Evolutionary conservation across 441 rosid species (phyloP).

Genomic region (Manihot esculenta): DNA sequence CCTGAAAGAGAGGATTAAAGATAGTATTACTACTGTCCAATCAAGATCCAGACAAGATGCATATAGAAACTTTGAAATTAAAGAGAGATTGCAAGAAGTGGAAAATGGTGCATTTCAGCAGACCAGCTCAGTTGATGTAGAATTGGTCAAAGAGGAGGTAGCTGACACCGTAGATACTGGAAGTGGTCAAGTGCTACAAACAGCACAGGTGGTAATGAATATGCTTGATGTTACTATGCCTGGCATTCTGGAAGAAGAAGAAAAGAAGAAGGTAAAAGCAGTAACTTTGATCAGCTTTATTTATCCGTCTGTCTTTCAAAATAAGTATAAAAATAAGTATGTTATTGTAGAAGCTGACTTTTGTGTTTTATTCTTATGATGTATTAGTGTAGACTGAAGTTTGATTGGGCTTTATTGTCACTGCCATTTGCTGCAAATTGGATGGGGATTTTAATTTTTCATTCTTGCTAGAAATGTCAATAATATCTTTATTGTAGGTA

Average conservation of each 20-base stretch:
- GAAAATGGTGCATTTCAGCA: constrained; percentile 34
- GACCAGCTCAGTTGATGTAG: constrained; percentile 38
- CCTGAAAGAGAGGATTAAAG: constrained; percentile 33
- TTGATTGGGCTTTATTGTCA: neutral
- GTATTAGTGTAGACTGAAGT: neutral
- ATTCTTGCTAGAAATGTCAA: neutral
- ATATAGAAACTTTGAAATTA: constrained; percentile 33
- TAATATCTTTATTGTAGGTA: constrained; percentile 1
- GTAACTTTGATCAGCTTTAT: neutral
- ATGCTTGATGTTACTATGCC: constrained; percentile 90
- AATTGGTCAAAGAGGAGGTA: constrained; percentile 44
- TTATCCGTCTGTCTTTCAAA: neutral
- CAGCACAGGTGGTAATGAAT: constrained; percentile 76
- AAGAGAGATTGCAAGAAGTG: constrained; percentile 29
- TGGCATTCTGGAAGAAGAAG: constrained; percentile 60
- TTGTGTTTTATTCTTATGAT: neutral
- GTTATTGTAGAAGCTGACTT: neutral
- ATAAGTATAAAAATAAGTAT: constrained; percentile 1
- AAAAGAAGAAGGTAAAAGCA: constrained; percentile 79
- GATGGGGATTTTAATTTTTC: neutral
- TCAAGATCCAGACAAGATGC: constrained; percentile 33
- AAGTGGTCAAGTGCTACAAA: constrained; percentile 64
- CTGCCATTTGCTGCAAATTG: neutral
- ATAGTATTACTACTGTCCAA: constrained; percentile 31
- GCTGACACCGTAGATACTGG: constrained; percentile 45